These are phyloP conservation scores for Coemansia sp. DNA, from an alignment of 192 early-diverging fungal genomes.

Conservation along the genomic window DNA sequence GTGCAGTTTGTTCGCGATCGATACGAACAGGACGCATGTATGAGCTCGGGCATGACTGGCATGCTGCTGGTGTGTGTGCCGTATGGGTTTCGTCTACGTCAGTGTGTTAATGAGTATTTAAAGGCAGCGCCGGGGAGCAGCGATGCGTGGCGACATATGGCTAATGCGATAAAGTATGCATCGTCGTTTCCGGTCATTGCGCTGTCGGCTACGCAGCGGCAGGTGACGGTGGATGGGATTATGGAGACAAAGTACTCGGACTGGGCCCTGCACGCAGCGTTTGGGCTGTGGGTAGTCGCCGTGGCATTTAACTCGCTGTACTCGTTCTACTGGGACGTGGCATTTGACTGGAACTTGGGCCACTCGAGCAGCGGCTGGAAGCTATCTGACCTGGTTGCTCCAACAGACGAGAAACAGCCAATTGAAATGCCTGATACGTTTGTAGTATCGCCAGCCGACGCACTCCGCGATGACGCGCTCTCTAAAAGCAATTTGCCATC, in stretches of 20 bases:
- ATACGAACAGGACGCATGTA: constrained; percentile 5
- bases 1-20: constrained; percentile 9
- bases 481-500: not conserved
- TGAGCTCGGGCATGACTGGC: constrained; percentile 21
- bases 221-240: constrained; percentile 15
- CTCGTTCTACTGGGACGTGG: constrained; percentile 95
- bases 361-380: constrained; percentile 35
- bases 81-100: constrained; percentile 52
- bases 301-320: constrained; percentile 87
- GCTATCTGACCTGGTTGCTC: constrained; percentile 29
- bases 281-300: constrained; percentile 60
- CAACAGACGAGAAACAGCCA: constrained; percentile 8
- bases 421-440: not conserved
- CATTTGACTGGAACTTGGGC: constrained; percentile 84
- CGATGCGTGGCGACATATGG: constrained; percentile 69
- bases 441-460: not conserved
- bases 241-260: constrained; percentile 31
- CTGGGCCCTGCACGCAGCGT: constrained; percentile 23
- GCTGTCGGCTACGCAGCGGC: constrained; percentile 37
- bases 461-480: not conserved
- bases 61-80: constrained; percentile 41
- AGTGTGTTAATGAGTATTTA: constrained; percentile 54
- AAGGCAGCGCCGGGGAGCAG: constrained; percentile 18
- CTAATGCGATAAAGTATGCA: constrained; percentile 91
- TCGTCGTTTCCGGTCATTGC: constrained; percentile 61